Conservation (phyloP, 768 basidiomycete genomes). For the Cyclocybe cylindracea region DNA sequence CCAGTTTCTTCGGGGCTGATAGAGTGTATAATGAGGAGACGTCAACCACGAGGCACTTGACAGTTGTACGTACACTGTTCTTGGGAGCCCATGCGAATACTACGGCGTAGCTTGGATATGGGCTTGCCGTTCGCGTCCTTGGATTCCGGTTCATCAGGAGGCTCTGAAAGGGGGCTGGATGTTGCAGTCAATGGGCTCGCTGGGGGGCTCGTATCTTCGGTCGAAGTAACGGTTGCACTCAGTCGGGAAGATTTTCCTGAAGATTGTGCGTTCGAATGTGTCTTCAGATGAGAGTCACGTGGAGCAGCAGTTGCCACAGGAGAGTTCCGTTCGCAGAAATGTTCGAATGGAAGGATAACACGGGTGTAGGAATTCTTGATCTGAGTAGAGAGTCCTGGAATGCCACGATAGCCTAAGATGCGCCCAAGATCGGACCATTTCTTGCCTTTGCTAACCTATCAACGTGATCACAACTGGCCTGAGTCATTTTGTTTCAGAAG, state of each 20-base stretch:
- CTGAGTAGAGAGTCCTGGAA: slow-evolving; percentile 81
- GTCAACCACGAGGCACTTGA: slow-evolving; percentile 11
- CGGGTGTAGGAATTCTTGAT: slow-evolving; percentile 88
- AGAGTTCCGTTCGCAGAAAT: slow-evolving; percentile 77
- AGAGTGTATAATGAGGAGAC: slow-evolving; percentile 9
- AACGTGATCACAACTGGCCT: slow-evolving; percentile 11
- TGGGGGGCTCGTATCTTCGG: slow-evolving; percentile 58
- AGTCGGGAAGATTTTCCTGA: slow-evolving; percentile 40
- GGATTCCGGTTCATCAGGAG: slow-evolving; percentile 73
- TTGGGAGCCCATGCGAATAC: slow-evolving; percentile 49
- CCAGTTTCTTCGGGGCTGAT: slow-evolving; percentile 37
- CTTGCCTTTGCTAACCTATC: slow-evolving; percentile 77
- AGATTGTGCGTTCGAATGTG: slow-evolving; percentile 49
- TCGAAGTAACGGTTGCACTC: slow-evolving; percentile 33
- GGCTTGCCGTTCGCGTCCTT: slow-evolving; percentile 52
- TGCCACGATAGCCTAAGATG: slow-evolving; percentile 78
- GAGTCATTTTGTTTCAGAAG: slow-evolving; percentile 13
- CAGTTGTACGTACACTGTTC: slow-evolving; percentile 39
- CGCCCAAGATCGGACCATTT: slow-evolving; percentile 90
- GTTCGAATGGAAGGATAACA: slow-evolving; percentile 95
- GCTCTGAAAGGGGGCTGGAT: slow-evolving; percentile 79
- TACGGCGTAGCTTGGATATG: slow-evolving; percentile 49
- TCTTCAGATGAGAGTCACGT: slow-evolving; percentile 51
- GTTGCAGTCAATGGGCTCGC: slow-evolving; percentile 76
- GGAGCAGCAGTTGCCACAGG: slow-evolving; percentile 45